Percentiles rank a stretch among this genome's conserved stretches.
These are phyloP conservation scores for Anethum foeniculum DNA, from an alignment of 140 eudicot genomes.

Conservation along the genomic window DNA sequence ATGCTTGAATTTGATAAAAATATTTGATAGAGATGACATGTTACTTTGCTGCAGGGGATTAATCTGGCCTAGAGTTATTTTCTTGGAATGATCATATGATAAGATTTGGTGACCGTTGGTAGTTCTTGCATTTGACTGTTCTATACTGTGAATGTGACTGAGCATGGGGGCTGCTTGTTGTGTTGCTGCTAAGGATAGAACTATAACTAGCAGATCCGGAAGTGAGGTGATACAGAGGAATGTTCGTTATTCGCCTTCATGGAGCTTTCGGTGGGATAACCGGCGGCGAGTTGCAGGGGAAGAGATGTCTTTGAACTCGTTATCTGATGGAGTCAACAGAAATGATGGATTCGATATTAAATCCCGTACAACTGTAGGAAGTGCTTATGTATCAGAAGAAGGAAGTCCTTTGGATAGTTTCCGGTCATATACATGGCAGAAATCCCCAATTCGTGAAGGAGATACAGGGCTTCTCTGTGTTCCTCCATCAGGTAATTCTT, in stretches of 20 bases:
- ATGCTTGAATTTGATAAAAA: not conserved
- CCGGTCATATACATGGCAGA: conserved; percentile 55
- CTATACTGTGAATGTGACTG: conserved; percentile 28
- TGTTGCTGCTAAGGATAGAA: conserved; percentile 90
- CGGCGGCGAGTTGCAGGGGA: conserved; percentile 91
- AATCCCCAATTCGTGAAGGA: conserved; percentile 61
- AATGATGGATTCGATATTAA: conserved; percentile 51
- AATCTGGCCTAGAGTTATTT: conserved; percentile 9
- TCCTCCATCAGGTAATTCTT: conserved; percentile 50
- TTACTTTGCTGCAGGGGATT: conserved; percentile 13
- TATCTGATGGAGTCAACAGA: conserved; percentile 45
- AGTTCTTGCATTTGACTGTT: conserved; percentile 8
- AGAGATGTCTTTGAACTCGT: conserved; percentile 59
- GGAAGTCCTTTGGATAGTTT: conserved; percentile 88
- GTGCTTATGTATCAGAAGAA: conserved; percentile 73
- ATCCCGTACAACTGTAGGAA: conserved; percentile 56
- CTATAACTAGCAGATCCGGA: conserved; percentile 57
- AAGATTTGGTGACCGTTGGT: conserved; percentile 14
- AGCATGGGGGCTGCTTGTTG: conserved; percentile 97
- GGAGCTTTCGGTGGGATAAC: conserved; percentile 99
- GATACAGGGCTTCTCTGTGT: conserved; percentile 22
- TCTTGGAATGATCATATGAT: conserved; percentile 15
- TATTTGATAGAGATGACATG: not conserved
- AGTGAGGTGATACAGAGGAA: conserved; percentile 58
- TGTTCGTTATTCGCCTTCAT: conserved; percentile 75